phyloP scores from a whole-genome alignment of 1,284 basidiomycete species.

The Papiliotrema nemorosa region DNA sequence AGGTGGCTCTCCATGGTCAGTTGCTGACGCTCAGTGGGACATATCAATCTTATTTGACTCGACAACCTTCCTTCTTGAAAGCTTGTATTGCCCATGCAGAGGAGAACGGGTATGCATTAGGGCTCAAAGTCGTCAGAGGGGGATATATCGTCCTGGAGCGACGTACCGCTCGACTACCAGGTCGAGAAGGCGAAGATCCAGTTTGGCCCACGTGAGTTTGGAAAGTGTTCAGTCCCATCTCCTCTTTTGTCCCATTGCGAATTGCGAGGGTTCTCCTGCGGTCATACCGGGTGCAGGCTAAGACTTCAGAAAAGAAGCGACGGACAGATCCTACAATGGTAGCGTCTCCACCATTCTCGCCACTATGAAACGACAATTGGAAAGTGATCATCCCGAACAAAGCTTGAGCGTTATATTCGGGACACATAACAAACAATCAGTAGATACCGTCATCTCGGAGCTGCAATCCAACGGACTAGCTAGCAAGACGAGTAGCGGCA shows the following conservation, averaged over 20 bases:
- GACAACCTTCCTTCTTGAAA: slow-evolving; percentile 60
- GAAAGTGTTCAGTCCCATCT: not conserved
- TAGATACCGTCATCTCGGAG: slow-evolving; percentile 60
- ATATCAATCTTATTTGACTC: slow-evolving; percentile 77
- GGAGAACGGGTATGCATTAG: slow-evolving; percentile 69
- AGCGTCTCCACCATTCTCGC: slow-evolving; percentile 63
- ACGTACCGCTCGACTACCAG: slow-evolving; percentile 34
- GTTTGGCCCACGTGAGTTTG: slow-evolving; percentile 48
- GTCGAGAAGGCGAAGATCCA: slow-evolving; percentile 40
- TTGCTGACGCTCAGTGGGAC: slow-evolving; percentile 56
- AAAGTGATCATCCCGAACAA: slow-evolving; percentile 51
- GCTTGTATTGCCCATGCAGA: slow-evolving; percentile 66
- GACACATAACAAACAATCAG: slow-evolving; percentile 75
- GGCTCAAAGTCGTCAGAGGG: slow-evolving; percentile 91
- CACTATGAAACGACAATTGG: slow-evolving; percentile 53
- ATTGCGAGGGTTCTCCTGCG: not conserved
- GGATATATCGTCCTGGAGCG: slow-evolving; percentile 81
- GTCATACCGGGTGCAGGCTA: not conserved
- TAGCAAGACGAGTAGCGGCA: slow-evolving; percentile 7
- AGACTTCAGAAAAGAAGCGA: slow-evolving; percentile 56
- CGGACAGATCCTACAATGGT: slow-evolving; percentile 73
- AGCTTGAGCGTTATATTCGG: slow-evolving; percentile 73
- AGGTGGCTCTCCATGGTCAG: not conserved
- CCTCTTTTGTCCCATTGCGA: too few relatives aligned
- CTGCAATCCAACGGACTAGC: slow-evolving; percentile 62